Evolutionary conservation across 805 yeast species (phyloP), one percentile per base, ranked within the genome.

Genomic region (Torulaspora microellipsoides): DNA sequence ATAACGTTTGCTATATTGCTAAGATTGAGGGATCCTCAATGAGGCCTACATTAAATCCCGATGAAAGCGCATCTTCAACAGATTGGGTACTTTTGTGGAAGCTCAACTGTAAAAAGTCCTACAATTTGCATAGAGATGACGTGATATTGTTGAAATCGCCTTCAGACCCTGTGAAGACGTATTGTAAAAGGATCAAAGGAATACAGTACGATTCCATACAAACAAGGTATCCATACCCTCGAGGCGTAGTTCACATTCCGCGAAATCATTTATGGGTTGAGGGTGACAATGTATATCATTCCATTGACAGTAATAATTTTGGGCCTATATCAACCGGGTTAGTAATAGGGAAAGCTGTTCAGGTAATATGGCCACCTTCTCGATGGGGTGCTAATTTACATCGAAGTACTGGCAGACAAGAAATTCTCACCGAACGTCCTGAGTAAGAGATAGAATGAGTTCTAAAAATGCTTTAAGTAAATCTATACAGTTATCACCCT

Each of bases 191-290:
- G 29, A 75, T 91, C 4, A 76, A 83, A 47, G 97, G 84, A 0
- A 54, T 78, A 1, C 87, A 78, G 42, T 91, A 93, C 17, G 95
- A 89, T 52, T 58, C 70, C 3, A 72, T 90, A 0, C 56, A 64
- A 6, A 80, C 95, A 1, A 70, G 83, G 43, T 67, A 72, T 32
- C 83, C 81, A 15, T 87, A 86, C 57, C 60, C 95, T 5, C 74
- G 80, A 57, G 68, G 71, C 1, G 65, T 69, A 34, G 81, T 83
- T 4, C 63, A 67, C 28, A 68, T 91, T 2, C 96, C 96, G 2
- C 66, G 84, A 42, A 83, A 80, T 55, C 97, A 91, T 59, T 54
- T 87, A 6, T 91, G 97, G 97, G 89, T 89, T 0, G 97, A 91
- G 62, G 98, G 98, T 6, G 98, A 91, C 62, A 89, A 87, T 59